These are phyloP conservation scores for Suillus decipiens DNA, from an alignment of 768 basidiomycete species.

Conservation along the genomic window DNA sequence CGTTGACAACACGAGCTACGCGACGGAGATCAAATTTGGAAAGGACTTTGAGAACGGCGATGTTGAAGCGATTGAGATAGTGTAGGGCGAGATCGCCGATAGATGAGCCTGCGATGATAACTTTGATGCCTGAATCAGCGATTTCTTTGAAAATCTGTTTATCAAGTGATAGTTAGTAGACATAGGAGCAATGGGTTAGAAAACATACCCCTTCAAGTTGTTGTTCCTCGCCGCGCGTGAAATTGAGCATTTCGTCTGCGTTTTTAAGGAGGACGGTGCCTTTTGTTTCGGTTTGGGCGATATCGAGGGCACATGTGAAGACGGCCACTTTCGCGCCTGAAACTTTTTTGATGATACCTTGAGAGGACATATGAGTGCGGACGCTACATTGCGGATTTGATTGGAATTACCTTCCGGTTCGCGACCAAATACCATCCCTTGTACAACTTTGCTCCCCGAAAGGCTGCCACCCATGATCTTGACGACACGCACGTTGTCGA, in stretches of 20 bases:
- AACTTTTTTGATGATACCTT: conserved; percentile 82
- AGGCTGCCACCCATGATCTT: conserved; percentile 97
- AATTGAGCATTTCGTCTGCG: conserved; percentile 96
- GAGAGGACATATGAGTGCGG: not conserved
- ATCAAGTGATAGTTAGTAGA: conserved; percentile 4
- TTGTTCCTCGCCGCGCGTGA: conserved; percentile 94
- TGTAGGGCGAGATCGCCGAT: conserved; percentile 96
- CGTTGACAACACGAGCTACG: conserved; percentile 92
- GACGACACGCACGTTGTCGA: conserved; percentile 97
- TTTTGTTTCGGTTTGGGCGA: conserved; percentile 97
- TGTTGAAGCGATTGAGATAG: conserved; percentile 91
- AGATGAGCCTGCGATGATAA: conserved; percentile 90
- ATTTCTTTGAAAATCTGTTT: conserved; percentile 93
- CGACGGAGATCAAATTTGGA: conserved; percentile 98
- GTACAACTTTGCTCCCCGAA: conserved; percentile 81
- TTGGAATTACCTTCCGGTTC: conserved; percentile 81
- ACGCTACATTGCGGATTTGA: not conserved
- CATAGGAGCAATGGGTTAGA: not conserved
- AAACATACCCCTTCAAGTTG: conserved; percentile 81
- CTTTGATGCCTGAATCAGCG: conserved; percentile 90
- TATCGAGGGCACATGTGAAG: conserved; percentile 90
- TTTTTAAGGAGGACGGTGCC: conserved; percentile 96
- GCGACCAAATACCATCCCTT: conserved; percentile 97
- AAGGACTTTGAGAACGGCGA: conserved; percentile 95
- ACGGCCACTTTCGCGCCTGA: conserved; percentile 91